Base-by-base conservation (phyloP, 345 rosid genomes). In the Zanthoxylum bungeanum region DNA sequence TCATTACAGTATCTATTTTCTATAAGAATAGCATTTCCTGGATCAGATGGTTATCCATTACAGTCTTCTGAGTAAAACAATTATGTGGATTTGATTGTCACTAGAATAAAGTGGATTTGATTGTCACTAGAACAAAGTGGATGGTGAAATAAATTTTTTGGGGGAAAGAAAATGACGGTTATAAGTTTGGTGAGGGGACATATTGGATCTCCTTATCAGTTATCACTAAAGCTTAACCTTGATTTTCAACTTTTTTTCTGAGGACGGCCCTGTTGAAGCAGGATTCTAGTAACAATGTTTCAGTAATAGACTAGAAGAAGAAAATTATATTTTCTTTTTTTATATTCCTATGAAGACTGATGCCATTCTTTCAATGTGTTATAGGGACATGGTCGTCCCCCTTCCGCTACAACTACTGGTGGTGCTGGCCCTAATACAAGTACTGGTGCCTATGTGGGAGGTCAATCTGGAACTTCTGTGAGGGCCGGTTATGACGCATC, bases 401-500 rank as follows among this genome's bases (percentile, higher is more conserved):
- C 82, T 69, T 71, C 82, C 27, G 77, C 74, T 69, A 74, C 79
- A 39, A 70, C 68, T 40, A 2, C 79, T 49, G 81, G 78, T 47
- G 85, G 66, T 50, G 66, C 70, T 31, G 82, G 76, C 73, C 71
- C 76, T 60, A 77, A 76, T 74, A 42, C 75, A 31, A 72, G 79
- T 70, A 68, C 71, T 17, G 70, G 78, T 39, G 64, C 82, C 61
- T 85, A 83, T 70, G 79, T 65, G 50, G 93, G 92, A 76, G 68
- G 80, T 78, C 98, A 88, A 58, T 75, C 87, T 59, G 85, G 88
- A n/a, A 81, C 67, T 64, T 82, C 90, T 73, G 49, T 81, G 73
- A 84, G 89, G 79, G 77, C 83, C 7, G 76, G 69, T 46, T 77
- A 80, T 52, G 84, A 80, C 16, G 61, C 66, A 36, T 10, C 82